Evolutionary conservation across 352 stramenopile genomes (phyloP), one percentile per base, ranked within the genome.

Genomic region (Phytophthora citricola): DNA sequence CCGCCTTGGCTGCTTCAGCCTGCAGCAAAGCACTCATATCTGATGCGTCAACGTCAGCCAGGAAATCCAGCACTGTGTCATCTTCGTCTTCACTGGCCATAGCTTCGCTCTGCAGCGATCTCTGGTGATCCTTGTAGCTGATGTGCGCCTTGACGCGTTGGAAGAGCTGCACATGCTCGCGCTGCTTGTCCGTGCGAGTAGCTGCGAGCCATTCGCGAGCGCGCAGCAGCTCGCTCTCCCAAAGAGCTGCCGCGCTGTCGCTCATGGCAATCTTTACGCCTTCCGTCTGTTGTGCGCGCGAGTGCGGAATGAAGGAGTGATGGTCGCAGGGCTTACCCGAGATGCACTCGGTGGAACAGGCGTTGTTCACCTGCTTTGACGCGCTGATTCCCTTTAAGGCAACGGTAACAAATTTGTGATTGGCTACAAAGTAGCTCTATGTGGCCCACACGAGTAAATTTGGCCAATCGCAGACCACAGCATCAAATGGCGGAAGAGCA

Each of bases 11-110:
- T 8, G 66, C 76, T 46, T 83, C 78, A 1, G 68, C 71, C 36
- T 81, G 71, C 36, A 91, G 52, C 48, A 93, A 41, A 54, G 69
- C 61, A 22, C 62, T 76, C 60, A 93, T 83, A 56, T 91, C 84
- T 6, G 80, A 57, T 20, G 63, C 65, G 43, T 89, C 60, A 20
- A 93, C 68, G 41, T 79, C 78, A 2, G 49, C 62, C 34, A 93
- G 56, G 49, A 93, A 93, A 27, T 84, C 79, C 5, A 93, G 69
- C 56, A 63, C 67, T 27, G 82, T 17, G 39, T 74, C 70, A 29
- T 69, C 52, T 5, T 70, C 66, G 8, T 74, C 67, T n/a, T 83
- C 66, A 12, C 62, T 68, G 5, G 53, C 63, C n/a, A 47, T 45
- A 26, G 52, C 50, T 3, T 63, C 70, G n/a, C 51, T 69, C 43